Conservation (phyloP, 1,139 yeast species). For the Zygoascus meyerae region DNA sequence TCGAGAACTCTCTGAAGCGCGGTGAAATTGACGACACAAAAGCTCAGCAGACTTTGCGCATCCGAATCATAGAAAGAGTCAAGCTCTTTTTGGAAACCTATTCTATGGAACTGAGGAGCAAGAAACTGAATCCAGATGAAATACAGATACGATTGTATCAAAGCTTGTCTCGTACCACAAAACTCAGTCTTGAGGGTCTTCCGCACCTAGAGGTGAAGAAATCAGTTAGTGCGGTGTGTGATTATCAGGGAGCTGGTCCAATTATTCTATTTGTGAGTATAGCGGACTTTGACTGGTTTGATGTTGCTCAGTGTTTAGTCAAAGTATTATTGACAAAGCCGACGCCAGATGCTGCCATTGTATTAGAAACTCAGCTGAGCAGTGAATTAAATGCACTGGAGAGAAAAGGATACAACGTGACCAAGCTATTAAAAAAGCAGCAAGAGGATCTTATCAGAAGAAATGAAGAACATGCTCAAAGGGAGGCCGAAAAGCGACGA, state of each 20-base stretch:
- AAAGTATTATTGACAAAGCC: constrained; percentile 29
- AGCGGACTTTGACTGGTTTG: constrained; percentile 34
- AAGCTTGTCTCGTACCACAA: constrained; percentile 20
- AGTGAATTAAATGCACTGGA: constrained; percentile 31
- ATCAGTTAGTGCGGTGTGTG: constrained; percentile 1
- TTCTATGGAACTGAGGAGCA: constrained; percentile 18
- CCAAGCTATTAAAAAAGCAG: constrained; percentile 28
- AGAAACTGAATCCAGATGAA: constrained; percentile 15
- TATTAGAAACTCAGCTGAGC: constrained; percentile 35
- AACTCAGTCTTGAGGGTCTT: neutral
- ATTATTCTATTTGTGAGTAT: constrained; percentile 19
- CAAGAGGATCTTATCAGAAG: constrained; percentile 15
- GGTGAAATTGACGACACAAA: constrained; percentile 7
- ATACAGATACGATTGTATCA: constrained; percentile 26
- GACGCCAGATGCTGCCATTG: constrained; percentile 37
- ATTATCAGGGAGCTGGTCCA: neutral
- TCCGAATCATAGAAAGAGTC: constrained; percentile 27
- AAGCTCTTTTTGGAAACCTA: constrained; percentile 31
- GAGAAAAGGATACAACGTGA: constrained; percentile 38
- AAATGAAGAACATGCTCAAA: neutral
- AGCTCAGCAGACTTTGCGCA: constrained; percentile 14
- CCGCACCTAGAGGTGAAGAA: neutral
- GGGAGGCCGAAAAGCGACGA: neutral
- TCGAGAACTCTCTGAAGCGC: constrained; percentile 13
- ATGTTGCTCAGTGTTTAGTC: constrained; percentile 34